Percentiles rank a stretch among this genome's conserved stretches.
Conservation (phyloP, 2,329 filamentous ascomycete species). For the Epichloe sibirici region DNA sequence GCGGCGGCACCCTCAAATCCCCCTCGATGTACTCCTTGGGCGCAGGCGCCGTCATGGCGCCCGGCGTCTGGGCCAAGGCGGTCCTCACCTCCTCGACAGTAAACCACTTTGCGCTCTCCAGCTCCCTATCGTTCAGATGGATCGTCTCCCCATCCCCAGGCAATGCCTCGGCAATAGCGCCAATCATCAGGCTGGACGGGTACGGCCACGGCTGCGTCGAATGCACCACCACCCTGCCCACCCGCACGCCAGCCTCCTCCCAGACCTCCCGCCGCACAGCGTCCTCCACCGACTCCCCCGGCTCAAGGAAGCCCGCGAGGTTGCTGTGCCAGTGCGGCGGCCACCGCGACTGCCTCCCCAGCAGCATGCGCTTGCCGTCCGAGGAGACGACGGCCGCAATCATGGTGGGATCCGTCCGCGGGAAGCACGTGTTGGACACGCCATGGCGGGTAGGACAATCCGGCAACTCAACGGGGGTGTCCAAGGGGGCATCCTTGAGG, state of each 20-base stretch:
- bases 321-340: constrained; percentile 81
- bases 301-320: constrained; percentile 76
- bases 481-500: constrained; percentile 30
- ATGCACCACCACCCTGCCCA: constrained; percentile 70
- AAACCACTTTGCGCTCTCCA: constrained; percentile 87
- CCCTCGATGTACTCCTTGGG: constrained; percentile 63
- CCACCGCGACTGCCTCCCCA: constrained; percentile 77
- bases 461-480: background rate
- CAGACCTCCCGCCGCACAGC: constrained; percentile 73
- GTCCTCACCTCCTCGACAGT: constrained; percentile 65
- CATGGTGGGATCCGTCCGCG: constrained; percentile 84
- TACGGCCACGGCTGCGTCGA: constrained; percentile 83
- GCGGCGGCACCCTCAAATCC: constrained; percentile 65
- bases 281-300: constrained; percentile 79
- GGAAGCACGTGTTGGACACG: constrained; percentile 84
- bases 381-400: constrained; percentile 86
- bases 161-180: constrained; percentile 73
- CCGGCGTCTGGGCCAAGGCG: constrained; percentile 55
- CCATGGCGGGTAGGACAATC: constrained; percentile 73
- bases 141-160: constrained; percentile 64
- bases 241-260: constrained; percentile 69
- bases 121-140: constrained; percentile 76
- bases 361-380: constrained; percentile 64
- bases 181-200: constrained; percentile 76
- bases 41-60: constrained; percentile 51